Percentiles rank a stretch among this genome's conserved stretches.
Conservation (phyloP, 345 rosid genomes). For the Brassica incana region DNA sequence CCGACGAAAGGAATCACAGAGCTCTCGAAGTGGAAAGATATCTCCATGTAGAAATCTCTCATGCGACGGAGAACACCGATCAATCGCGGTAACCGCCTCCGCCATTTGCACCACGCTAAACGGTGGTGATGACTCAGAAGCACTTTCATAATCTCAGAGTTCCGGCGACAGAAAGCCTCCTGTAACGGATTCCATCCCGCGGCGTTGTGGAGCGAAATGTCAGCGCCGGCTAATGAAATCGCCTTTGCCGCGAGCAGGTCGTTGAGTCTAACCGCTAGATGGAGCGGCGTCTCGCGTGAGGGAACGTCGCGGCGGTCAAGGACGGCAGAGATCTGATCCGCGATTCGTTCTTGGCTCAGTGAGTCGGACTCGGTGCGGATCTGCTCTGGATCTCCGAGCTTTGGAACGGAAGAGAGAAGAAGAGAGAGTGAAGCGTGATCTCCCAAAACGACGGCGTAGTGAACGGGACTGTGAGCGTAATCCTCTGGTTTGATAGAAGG, state of each 20-base stretch:
- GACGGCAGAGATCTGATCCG: constrained; percentile 72
- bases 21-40: constrained; percentile 94
- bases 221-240: constrained; percentile 74
- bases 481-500: constrained; percentile 57
- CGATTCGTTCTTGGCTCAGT: constrained; percentile 56
- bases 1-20: constrained; percentile 96
- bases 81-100: constrained; percentile 80
- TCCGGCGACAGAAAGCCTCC: constrained; percentile 81
- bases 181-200: constrained; percentile 96
- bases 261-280: constrained; percentile 70
- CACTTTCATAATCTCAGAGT: constrained; percentile 60
- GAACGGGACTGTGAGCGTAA: constrained; percentile 82
- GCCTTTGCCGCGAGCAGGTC: constrained; percentile 58
- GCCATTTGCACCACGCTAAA: constrained; percentile 93
- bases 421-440: constrained; percentile 71
- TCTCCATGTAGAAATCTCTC: constrained; percentile 99
- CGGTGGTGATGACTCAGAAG: constrained; percentile 74
- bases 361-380: constrained; percentile 77
- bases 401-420: constrained; percentile 66
- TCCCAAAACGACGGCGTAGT: constrained; percentile 73
- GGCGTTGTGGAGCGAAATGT: constrained; percentile 77
- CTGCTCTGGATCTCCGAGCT: constrained; percentile 59
- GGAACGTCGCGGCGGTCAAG: constrained; percentile 93
- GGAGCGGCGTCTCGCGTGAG: constrained; percentile 81
- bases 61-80: constrained; percentile 80